Conservation (phyloP, 805 yeast genomes). For the Cyberlindnera mycetangii region DNA sequence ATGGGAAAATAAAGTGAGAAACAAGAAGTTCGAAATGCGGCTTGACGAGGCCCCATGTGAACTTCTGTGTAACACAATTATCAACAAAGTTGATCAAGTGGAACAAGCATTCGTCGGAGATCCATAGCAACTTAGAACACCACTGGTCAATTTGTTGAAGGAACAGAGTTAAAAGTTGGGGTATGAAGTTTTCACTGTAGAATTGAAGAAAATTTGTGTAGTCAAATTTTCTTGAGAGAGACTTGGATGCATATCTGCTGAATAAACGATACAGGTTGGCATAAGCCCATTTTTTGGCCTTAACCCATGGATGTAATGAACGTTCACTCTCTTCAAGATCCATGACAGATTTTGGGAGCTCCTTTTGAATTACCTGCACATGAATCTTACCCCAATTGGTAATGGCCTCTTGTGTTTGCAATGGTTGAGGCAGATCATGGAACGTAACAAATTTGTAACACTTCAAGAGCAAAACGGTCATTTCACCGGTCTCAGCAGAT, state of each 20-base stretch:
- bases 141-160: constrained; percentile 69
- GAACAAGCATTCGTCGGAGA: constrained; percentile 61
- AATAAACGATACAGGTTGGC: constrained; percentile 73
- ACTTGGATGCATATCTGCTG: constrained; percentile 61
- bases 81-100: constrained; percentile 64
- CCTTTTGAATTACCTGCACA: constrained; percentile 58
- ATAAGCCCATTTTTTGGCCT: constrained; percentile 84
- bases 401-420: constrained; percentile 52
- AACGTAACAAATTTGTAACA: constrained; percentile 74
- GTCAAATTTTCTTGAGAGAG: constrained; percentile 42
- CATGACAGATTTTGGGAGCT: constrained; percentile 51
- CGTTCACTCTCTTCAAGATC: constrained; percentile 52
- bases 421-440: constrained; percentile 64
- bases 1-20: constrained; percentile 71
- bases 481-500: constrained; percentile 56
- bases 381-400: constrained; percentile 77
- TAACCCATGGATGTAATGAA: constrained; percentile 59
- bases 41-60: constrained; percentile 64
- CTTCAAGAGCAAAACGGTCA: constrained; percentile 71
- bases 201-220: constrained; percentile 59
- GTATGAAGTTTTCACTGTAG: constrained; percentile 60
- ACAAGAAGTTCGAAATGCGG: constrained; percentile 65
- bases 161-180: constrained; percentile 64
- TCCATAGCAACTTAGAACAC: constrained; percentile 67
- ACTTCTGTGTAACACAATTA: constrained; percentile 53